phyloP scores from a whole-genome alignment of 106 monocot species.

The Iris macrosiphon region DNA sequence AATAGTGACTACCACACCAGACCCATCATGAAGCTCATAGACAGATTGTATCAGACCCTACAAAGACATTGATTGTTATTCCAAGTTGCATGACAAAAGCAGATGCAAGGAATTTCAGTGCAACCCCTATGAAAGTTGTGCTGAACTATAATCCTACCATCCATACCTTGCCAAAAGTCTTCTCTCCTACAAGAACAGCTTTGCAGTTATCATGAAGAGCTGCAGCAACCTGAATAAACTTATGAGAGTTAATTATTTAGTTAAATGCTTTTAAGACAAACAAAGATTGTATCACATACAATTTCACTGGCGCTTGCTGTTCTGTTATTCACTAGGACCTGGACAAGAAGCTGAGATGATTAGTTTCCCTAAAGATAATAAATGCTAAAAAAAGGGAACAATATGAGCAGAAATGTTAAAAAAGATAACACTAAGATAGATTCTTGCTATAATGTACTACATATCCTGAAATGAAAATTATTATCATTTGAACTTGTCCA shows the following conservation, averaged over 20 bases:
- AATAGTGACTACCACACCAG: constrained; percentile 91
- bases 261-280: not conserved
- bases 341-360: constrained; percentile 12
- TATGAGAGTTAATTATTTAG: not conserved
- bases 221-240: constrained; percentile 66
- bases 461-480: too few relatives aligned
- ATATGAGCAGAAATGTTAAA: not conserved
- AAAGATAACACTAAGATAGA: not conserved
- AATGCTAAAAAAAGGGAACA: not conserved
- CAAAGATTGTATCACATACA: constrained; percentile 31
- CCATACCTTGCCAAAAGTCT: constrained; percentile 83
- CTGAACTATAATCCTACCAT: not conserved
- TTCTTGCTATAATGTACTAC: too few relatives aligned
- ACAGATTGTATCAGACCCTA: constrained; percentile 98
- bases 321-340: constrained; percentile 88
- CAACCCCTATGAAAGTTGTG: not conserved
- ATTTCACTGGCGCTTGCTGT: constrained; percentile 99
- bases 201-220: constrained; percentile 96
- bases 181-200: constrained; percentile 85
- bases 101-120: too few relatives aligned
- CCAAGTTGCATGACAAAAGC: not conserved
- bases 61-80: not conserved
- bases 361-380: not conserved
- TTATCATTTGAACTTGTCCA: too few relatives aligned
- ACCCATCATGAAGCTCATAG: constrained; percentile 93